Evolutionary conservation across 2,329 filamentous ascomycete species (phyloP), one percentile per base, ranked within the genome.

Genomic region (Nemania diffusa): DNA sequence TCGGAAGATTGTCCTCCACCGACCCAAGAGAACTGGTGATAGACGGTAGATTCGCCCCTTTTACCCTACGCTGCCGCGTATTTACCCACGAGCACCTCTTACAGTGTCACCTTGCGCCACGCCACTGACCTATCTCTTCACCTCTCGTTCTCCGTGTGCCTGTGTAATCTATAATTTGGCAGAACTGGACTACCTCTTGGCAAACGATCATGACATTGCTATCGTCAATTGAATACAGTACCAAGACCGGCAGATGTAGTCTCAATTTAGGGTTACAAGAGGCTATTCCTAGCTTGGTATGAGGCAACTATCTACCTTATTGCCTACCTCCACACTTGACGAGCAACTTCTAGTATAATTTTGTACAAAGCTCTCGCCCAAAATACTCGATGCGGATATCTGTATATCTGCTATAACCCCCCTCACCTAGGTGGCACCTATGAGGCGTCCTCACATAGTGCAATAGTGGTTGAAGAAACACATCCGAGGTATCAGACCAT

Each of bases 241-340:
- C 69, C 69, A 69, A 71, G 69, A 42, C 69, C 69, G 69, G 69
- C 67, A 71, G 69, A 71, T 71, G 57, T 40, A 20, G 60, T 62
- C 52, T 63, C 29, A 52, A 59, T 34, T n/a, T 56, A 6, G 56
- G 26, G 9, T 7, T 46, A 37, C 15, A 15, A 42, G 13, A 15
- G 7, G 0, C 53, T 32, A 57, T 51, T 56, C 34, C 52, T 44
- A 26, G 24, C n/a, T 61, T 27, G 52, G 57, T 50, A 69, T 29
- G 57, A 57, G 40, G 44, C 27, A 26, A 20, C 29, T 32, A 32
- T 22, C 34, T 24, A 29, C 37, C 55, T 62, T 7, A 26, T 42
- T 57, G 37, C 26, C 42, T 62, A 5, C 51, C 59, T 64, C 60
- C 64, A 27, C 24, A 42, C 40, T 20, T 32, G 8, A 9, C 22